Conservation (phyloP, 805 yeast genomes). For the Candida peoriensis region DNA sequence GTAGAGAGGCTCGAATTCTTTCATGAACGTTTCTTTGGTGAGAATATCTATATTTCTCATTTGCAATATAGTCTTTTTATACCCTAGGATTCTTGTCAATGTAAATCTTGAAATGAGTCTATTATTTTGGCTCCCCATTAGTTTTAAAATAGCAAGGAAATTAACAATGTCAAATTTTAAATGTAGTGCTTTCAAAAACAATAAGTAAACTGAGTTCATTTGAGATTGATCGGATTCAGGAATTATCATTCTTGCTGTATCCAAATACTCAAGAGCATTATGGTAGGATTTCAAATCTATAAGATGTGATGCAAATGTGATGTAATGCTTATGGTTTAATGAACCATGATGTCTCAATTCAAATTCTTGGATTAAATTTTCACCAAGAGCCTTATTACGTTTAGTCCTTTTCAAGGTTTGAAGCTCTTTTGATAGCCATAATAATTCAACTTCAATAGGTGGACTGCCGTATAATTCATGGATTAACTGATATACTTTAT, state of each 20-base stretch:
- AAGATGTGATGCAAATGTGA: constrained; percentile 8
- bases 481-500: constrained; percentile 11
- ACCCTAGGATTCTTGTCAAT: background rate
- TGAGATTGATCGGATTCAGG: background rate
- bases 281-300: constrained; percentile 3
- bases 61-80: constrained; percentile 1
- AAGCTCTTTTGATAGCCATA: constrained; percentile 6
- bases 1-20: background rate
- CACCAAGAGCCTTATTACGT: background rate
- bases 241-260: constrained; percentile 9
- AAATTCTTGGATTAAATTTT: constrained; percentile 7
- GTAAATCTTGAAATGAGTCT: background rate
- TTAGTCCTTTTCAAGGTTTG: background rate
- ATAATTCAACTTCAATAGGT: constrained; percentile 13
- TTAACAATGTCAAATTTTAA: background rate
- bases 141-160: background rate
- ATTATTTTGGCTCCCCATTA: background rate
- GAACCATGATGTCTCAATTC: constrained; percentile 1
- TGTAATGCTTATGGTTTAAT: constrained; percentile 7
- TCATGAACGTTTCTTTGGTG: background rate
- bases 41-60: background rate
- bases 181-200: constrained; percentile 3
- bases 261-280: constrained; percentile 9
- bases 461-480: constrained; percentile 9
- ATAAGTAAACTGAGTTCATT: background rate